phyloP scores from a whole-genome alignment of 352 stramenopile species.

The Globisporangium canariense region DNA sequence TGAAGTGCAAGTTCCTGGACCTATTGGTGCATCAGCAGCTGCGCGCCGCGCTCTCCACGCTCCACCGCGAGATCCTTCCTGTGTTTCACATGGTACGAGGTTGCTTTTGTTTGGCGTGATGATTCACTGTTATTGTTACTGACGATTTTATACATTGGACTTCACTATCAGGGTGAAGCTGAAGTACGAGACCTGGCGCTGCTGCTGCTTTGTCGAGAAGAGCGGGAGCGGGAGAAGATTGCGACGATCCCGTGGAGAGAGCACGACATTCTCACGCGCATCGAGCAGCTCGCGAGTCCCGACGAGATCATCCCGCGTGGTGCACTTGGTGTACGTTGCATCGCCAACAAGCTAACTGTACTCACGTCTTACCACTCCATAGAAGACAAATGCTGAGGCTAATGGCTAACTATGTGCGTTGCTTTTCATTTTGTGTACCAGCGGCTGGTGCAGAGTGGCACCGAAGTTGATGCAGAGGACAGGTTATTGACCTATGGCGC shows the following conservation, averaged over 20 bases:
- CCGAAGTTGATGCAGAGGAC: constrained; percentile 22
- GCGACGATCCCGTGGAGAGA: constrained; percentile 43
- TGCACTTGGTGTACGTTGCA: constrained; percentile 36
- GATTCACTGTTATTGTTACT: constrained; percentile 5
- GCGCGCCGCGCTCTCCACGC: constrained; percentile 39
- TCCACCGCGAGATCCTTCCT: constrained; percentile 66
- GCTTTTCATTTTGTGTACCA: constrained; percentile 10
- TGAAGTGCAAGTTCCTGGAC: constrained; percentile 71
- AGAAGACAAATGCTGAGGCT: too few relatives aligned
- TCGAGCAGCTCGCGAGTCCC: constrained; percentile 58
- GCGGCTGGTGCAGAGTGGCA: constrained; percentile 35
- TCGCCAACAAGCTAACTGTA: too few relatives aligned
- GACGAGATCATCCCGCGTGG: constrained; percentile 68
- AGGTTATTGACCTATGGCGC: constrained; percentile 12
- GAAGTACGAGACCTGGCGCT: constrained; percentile 52
- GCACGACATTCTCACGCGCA: constrained; percentile 32
- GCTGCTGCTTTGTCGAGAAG: constrained; percentile 55
- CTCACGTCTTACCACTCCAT: too few relatives aligned
- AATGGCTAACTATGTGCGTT: too few relatives aligned
- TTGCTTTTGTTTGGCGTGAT: neutral
- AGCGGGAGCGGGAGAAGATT: constrained; percentile 29
- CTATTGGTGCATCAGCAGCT: constrained; percentile 40
- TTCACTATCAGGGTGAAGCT: constrained; percentile 27
- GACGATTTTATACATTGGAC: neutral
- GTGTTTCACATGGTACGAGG: constrained; percentile 29